A percentile compares a stretch with the other conserved stretches of the same genome.
phyloP scores from a whole-genome alignment of 192 early-diverging fungal genomes.

The Pilobolus umbonatus region DNA sequence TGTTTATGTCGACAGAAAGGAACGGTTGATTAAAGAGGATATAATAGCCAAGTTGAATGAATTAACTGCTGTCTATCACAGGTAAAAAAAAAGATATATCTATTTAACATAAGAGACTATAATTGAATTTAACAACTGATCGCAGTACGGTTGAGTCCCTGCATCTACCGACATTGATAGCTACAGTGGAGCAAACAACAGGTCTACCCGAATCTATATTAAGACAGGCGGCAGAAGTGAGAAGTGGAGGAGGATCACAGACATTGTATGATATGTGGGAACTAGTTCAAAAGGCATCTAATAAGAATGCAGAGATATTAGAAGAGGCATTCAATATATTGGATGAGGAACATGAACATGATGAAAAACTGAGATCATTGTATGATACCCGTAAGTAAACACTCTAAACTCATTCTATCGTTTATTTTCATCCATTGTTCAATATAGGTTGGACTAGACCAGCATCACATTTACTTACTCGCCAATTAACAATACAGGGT shows the following conservation, averaged over 20 bases:
- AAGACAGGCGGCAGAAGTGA: constrained; percentile 69
- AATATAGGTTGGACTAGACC: constrained; percentile 52
- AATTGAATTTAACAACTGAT: background rate
- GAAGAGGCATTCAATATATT: constrained; percentile 65
- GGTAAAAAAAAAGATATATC: constrained; percentile 32
- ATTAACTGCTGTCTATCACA: constrained; percentile 61
- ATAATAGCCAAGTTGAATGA: constrained; percentile 63
- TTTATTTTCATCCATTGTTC: background rate
- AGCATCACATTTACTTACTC: constrained; percentile 47
- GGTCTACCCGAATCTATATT: constrained; percentile 70
- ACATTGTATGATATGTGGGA: constrained; percentile 61
- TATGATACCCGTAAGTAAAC: constrained; percentile 38
- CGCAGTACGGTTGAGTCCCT: constrained; percentile 33
- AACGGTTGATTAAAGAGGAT: constrained; percentile 65
- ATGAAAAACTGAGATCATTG: constrained; percentile 54
- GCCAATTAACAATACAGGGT: constrained; percentile 49
- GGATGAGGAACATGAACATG: constrained; percentile 65
- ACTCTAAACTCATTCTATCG: background rate
- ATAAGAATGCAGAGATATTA: constrained; percentile 50
- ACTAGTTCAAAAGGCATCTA: constrained; percentile 50
- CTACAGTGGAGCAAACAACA: constrained; percentile 65
- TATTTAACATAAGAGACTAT: background rate
- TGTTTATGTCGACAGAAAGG: constrained; percentile 80
- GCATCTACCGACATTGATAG: constrained; percentile 18
- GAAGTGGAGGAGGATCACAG: constrained; percentile 61